Percentiles rank a stretch among this genome's conserved stretches.
These are phyloP conservation scores for Trichophyton rubrum DNA, from an alignment of 2,329 filamentous ascomycete species.

Conservation along the genomic window DNA sequence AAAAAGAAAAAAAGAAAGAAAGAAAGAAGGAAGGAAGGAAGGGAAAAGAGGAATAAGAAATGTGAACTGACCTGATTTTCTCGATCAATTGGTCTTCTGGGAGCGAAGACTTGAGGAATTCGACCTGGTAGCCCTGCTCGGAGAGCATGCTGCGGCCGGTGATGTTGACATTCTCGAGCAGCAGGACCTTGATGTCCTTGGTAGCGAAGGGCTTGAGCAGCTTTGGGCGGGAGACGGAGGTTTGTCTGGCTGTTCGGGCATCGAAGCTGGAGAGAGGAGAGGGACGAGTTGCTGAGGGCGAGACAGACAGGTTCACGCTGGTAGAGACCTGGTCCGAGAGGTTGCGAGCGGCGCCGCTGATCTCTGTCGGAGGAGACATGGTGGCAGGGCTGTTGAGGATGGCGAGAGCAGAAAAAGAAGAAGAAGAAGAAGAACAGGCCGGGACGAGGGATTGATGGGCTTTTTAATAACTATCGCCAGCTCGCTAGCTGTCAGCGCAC, in stretches of 20 bases:
- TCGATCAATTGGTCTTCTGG: conserved; percentile 89
- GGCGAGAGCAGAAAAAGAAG: conserved; percentile 1
- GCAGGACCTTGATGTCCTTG: conserved; percentile 87
- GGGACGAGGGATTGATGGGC: background rate
- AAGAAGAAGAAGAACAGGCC: conserved; percentile 2
- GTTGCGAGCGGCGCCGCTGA: conserved; percentile 16
- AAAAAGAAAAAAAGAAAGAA: background rate
- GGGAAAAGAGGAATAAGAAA: background rate
- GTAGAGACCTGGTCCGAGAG: conserved; percentile 38
- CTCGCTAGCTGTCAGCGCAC: background rate
- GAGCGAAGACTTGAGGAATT: conserved; percentile 75
- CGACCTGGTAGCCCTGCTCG: conserved; percentile 88
- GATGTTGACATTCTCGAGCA: conserved; percentile 92
- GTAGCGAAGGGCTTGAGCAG: conserved; percentile 91
- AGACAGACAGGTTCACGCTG: conserved; percentile 57
- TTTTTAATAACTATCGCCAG: no score
- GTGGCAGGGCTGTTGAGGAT: conserved; percentile 9
- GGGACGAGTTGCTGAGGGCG: conserved; percentile 62
- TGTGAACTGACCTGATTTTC: conserved; percentile 65
- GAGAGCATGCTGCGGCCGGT: conserved; percentile 72
- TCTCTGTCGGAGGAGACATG: conserved; percentile 26
- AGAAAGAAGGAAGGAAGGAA: background rate
- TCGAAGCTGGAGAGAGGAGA: conserved; percentile 52
- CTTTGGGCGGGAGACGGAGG: conserved; percentile 39
- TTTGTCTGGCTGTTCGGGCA: background rate